Evolutionary conservation across 768 basidiomycete genomes (phyloP), one percentile per base, ranked within the genome.

Genomic region (Pleurotus citrinopileatus): DNA sequence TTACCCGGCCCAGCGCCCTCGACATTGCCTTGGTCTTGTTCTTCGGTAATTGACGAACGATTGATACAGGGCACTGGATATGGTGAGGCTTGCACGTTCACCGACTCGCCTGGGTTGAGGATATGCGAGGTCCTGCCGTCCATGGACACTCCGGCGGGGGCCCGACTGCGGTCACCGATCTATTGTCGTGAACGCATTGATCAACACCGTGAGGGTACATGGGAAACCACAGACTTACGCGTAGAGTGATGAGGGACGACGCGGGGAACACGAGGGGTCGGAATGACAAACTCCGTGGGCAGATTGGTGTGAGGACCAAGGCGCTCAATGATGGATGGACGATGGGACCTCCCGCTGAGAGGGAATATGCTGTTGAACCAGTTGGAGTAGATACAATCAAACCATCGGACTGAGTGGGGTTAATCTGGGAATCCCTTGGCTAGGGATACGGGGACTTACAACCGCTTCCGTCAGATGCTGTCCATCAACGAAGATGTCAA

Each of bases 401-500:
- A 32, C 95, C 94, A 61, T 97, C 94, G 29, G 93, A 92, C 94
- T 95, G 25, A 22, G 54, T 55, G 34, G 15, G 23, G 55, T 56
- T 37, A 54, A 55, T 54, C 42, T 53, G 48, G 44, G 37, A 42
- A n/a, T n/a, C n/a, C n/a, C 56, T 40, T 4, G 55, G 22, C 22
- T 36, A 15, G 25, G 55, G 23, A 27, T 7, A 52, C 34, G 46
- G 50, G 55, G 32, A 83, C 91, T 53, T 71, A 94, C 94, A 55
- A 97, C 91, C 42, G 93, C 92, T 71, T 97, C 95, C 2, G 95
- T 98, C 22, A 98, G 78, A 72, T 95, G 94, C 64, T 97, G 93
- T 0, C 89, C 92, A 61, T 98, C 93, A 10, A 96, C 94, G 67
- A 80, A 96, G 12, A 94, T 90, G 65, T 97, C 94, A 53, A 97